Evolutionary conservation across 768 basidiomycete species (phyloP), one percentile per base, ranked within the genome.

Genomic region (Cyclocybe cylindracea): DNA sequence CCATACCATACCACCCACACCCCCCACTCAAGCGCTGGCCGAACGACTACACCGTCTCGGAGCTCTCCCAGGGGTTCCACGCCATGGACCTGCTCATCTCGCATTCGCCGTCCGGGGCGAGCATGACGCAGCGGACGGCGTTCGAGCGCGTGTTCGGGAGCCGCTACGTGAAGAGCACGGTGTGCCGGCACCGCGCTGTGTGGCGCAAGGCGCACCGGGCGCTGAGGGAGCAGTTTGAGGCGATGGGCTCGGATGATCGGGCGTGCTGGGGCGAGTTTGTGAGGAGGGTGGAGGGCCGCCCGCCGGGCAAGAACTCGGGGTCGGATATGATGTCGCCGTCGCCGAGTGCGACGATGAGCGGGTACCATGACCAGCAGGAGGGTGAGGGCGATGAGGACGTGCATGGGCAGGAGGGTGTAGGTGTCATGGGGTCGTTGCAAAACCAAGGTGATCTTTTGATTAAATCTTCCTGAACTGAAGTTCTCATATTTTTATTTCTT

Each of bases 21-120:
- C 82, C 84, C 2, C 83, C 84, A 2, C 70, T 85, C 29, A 87
- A 87, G 61, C 80, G 85, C 10, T 89, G 87, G 87, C 87, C 87
- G 34, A 87, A 87, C 60, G 87, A 88, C 67, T 87, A 85, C 63
- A 83, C 82, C 7, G 86, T 89, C 16, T 77, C 75, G 44, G 86
- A 88, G 62, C 73, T 88, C 50, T 77, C 84, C 1, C 62, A 66
- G 1, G 86, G 87, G 1, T 86, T 89, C 64, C 75, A 72, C 35
- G 67, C 78, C 37, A 77, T 78, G 76, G 77, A 78, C 62, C 61
- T 51, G 38, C 76, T 68, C 56, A 72, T 65, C 32, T 65, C 70
- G 1, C 70, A 70, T 32, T 67, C 70, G 8, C 67, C 73, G 4
- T 59, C 65, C 7, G 65, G 70, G 37, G 69, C 77, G 10, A 70